phyloP scores from a whole-genome alignment of 2,329 filamentous ascomycete genomes.

The Monilinia fructicola region DNA sequence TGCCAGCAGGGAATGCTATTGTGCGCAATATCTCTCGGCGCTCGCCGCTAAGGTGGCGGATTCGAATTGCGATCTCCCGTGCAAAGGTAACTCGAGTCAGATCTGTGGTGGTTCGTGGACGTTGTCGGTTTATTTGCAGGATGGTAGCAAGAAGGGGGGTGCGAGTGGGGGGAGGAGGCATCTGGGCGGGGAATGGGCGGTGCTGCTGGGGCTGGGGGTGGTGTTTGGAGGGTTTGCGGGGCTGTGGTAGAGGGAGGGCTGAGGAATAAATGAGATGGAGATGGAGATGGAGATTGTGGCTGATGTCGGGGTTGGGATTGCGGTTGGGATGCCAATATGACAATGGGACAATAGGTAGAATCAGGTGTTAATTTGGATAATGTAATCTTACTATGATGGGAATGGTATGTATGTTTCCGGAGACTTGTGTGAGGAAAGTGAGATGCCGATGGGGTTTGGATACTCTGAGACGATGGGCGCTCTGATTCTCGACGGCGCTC shows the following conservation, averaged over 20 bases:
- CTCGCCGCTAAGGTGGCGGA: background rate
- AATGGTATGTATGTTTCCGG: too few species aligned
- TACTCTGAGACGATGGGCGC: too few species aligned
- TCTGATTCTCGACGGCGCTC: too few species aligned
- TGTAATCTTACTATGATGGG: too few species aligned
- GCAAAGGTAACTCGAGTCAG: constrained; percentile 15
- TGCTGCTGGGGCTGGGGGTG: constrained; percentile 5
- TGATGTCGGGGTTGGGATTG: background rate
- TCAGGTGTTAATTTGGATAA: too few species aligned
- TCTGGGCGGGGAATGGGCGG: background rate
- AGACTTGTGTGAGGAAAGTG: too few species aligned
- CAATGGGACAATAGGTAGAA: background rate
- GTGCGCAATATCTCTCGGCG: constrained; percentile 8
- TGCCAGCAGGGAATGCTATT: constrained; percentile 17
- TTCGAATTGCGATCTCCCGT: constrained; percentile 12
- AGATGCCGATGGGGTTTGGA: too few species aligned
- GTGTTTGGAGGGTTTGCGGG: background rate
- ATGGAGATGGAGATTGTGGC: background rate
- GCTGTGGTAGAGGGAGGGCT: background rate
- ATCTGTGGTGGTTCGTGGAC: constrained; percentile 19
- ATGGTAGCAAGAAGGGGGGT: background rate
- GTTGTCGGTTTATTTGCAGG: constrained; percentile 11
- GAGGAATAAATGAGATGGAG: too few species aligned
- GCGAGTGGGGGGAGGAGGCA: background rate
- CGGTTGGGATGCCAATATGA: background rate